Evolutionary conservation across 345 rosid species (phyloP), one percentile per base, ranked within the genome.

Genomic region (Geranium rotundifolium): DNA sequence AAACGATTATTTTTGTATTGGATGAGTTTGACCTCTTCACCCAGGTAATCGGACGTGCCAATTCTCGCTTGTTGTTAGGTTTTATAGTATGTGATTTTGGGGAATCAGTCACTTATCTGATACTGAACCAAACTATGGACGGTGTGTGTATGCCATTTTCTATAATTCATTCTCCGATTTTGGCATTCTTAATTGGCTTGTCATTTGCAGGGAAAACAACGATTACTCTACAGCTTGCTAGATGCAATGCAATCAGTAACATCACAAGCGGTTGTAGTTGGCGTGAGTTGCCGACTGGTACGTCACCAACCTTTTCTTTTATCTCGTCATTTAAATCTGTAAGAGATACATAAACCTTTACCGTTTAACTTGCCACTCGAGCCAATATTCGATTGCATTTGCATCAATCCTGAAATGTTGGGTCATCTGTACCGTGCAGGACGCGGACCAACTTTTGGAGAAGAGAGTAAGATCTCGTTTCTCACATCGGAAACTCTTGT

Each of bases 381-480:
- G 52, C 15, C 52, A 10, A 14, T 50, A 3, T 17, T 64, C 16
- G 52, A 49, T 57, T 17, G 50, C 30, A 61, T 56, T 23, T 18
- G 29, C 27, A 60, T 31, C 39, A 31, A 18, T 18, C 27, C 34
- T 62, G 39, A 64, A 60, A 19, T 52, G 46, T 64, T 29, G 52
- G 13, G 20, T 49, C 12, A 17, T 29, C 30, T 41, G 41, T 41
- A 1, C n/a, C 12, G 34, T 69, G 67, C 84, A 90, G 99, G 97
- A 90, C 74, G 99, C 89, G 64, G 98, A 92, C 69, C 96, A 92
- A 71, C 91, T 92, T 76, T 75, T 92, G 77, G 97, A 92, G 69
- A 92, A 92, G 76, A 78, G 98, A 78, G 97, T 87, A 67, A 86
- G 95, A 72, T 92, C 98, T 56, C 95, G 97, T 63, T 87, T 92